Conservation (phyloP, 2,329 filamentous ascomycete species). For the Colletotrichum orchidophilum region DNA sequence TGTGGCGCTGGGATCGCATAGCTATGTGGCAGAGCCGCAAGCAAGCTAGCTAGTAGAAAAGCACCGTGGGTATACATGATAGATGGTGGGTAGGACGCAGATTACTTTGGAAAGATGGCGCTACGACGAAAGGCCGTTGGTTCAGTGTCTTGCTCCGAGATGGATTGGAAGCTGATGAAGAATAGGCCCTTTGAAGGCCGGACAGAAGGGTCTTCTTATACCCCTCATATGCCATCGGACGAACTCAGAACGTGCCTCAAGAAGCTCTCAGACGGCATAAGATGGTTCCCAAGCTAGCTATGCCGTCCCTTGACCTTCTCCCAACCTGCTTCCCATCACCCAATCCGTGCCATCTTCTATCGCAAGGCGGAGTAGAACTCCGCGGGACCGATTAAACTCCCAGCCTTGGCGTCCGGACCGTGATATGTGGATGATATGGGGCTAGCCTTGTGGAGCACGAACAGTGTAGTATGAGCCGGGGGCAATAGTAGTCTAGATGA, state of each 20-base stretch:
- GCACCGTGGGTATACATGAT: constrained; percentile 9
- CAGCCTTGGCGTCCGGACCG: not conserved
- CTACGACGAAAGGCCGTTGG: not conserved
- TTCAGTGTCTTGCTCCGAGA: not conserved
- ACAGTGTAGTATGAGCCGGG: not conserved
- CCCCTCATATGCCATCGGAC: not conserved
- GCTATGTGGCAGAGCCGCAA: constrained; percentile 15
- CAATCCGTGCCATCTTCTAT: not conserved
- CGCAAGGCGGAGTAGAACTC: not conserved
- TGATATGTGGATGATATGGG: not conserved
- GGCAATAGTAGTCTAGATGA: constrained; percentile 1
- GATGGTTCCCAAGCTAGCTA: not conserved
- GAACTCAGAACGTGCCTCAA: not conserved
- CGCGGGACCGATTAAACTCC: not conserved
- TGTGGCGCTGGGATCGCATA: constrained; percentile 18
- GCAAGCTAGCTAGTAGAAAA: constrained; percentile 1
- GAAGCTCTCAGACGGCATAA: not conserved
- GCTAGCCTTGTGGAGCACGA: not conserved
- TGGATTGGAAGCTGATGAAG: not conserved
- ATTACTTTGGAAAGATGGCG: not conserved
- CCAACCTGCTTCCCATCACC: not conserved
- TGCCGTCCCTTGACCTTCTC: not conserved
- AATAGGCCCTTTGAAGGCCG: not conserved
- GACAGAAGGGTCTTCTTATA: constrained; percentile 5
- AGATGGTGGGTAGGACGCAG: not conserved